Evolutionary conservation across 169 alveolate genomes (phyloP), one percentile per base, ranked within the genome.

Genomic region (Toxoplasma gondii): DNA sequence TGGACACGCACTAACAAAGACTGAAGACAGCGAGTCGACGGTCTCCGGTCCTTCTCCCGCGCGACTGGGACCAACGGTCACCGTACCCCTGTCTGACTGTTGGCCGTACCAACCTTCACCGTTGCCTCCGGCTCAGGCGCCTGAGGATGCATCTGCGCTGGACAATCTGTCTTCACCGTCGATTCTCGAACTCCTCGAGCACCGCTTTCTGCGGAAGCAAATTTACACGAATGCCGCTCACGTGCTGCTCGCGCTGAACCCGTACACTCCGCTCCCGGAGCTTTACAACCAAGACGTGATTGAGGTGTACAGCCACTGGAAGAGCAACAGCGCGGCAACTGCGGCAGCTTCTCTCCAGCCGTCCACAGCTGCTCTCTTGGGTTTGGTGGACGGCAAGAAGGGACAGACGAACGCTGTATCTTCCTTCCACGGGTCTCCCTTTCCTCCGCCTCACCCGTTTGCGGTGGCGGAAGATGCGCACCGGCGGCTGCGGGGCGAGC

Each of bases 181-280:
- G 7, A 38, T 91, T 45, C 91, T 91, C 34, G 88, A 91, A 84
- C 94, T 80, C 17, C 91, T 91, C 36, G 88, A 91, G 43, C 94
- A 91, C 44, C 49, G 94, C 34, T 91, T 70, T 29, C 39, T 81
- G 43, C 78, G 94, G 53, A 58, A 54, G 19, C 92, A 92, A 86
- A 98, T 99, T 41, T 99, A 98, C 96, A 98, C 99, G 39, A 97
- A 98, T 69, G 98, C 99, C 17, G 99, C 99, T 78, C 98, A 99
- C 74, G 99, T 99, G 81, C 97, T 99, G 88, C 97, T 99, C 39
- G 99, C 99, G 49, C 98, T 99, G 41, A 99, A 99, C 96, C 99
- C 99, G 31, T 99, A 95, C 95, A 84, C 91, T 90, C 81, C 92
- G 34, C 36, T 94, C 88, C 94, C 95, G 27, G 91, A 38, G 44